Base-by-base conservation (phyloP, 148 eudicot species). In the Heliamphora exappendiculata region DNA sequence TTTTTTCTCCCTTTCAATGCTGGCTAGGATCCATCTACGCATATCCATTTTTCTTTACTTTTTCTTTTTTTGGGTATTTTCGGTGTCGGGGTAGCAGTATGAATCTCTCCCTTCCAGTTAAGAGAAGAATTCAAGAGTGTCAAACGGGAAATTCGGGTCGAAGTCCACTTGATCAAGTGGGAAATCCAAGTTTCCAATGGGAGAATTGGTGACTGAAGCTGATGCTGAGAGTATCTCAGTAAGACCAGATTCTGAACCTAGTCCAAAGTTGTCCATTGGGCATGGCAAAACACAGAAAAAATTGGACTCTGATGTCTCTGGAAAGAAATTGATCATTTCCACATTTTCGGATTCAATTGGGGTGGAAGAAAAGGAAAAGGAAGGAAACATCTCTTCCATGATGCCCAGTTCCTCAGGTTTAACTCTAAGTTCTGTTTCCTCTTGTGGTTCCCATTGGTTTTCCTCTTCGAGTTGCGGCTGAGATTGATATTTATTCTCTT, bases 351-450 rank as follows among this genome's bases (percentile, higher is more conserved):
- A 37, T 74, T 88, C 84, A 4, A 77, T 20, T 33, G 78, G 62
- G 1, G 88, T 66, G 6, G 85, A 79, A 37, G 87, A 81, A 74
- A 91, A 91, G 51, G 90, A 81, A 26, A 87, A 86, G 36, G 84
- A 80, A 53, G 88, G 79, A 33, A 78, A 57, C 1, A 44, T 42
- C 9, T 82, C 85, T 70, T 83, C 85, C 41, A 62, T 22, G 2
- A 41, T 22, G 16, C 49, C 67, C 75, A 70, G 0, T 0, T 74
- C 78, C 26, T 65, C 78, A 8, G 75, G 67, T 55, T 77, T 87
- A 11, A 76, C 80, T 37, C 73, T 55, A 0, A 78, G 66, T 28
- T 74, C 65, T 24, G 33, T 7, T 71, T 26, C 81, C 22, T n/a
- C n/a, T n/a, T n/a, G 1, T 20, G 22, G 78, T 59, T 20, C 11